phyloP scores from a whole-genome alignment of 768 basidiomycete species.

The Phylloporus arenicola region DNA sequence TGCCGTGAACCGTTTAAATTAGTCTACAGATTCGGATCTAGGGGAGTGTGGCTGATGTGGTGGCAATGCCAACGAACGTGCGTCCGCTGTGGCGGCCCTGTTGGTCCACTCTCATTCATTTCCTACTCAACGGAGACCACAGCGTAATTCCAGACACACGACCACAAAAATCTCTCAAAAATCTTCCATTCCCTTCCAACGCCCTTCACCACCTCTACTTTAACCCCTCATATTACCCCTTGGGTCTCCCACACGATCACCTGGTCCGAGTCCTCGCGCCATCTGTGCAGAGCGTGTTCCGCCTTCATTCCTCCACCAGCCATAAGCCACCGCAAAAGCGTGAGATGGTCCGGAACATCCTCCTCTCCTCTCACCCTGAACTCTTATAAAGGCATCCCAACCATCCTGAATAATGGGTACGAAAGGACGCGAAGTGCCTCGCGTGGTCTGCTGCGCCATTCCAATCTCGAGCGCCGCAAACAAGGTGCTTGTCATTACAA shows the following conservation, averaged over 20 bases:
- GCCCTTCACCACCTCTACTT: conserved; percentile 6
- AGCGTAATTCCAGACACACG: conserved; percentile 36
- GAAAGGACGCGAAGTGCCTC: conserved; percentile 75
- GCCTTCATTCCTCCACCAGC: conserved; percentile 6
- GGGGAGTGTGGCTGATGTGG: conserved; percentile 18
- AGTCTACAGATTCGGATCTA: conserved; percentile 14
- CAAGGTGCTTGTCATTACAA: conserved; percentile 80
- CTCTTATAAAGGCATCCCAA: conserved; percentile 1
- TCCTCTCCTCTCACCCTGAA: not conserved
- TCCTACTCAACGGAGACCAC: conserved; percentile 16
- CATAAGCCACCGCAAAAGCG: not conserved
- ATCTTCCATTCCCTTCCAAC: conserved; percentile 12
- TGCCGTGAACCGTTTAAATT: conserved; percentile 29
- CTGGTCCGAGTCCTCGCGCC: conserved; percentile 7
- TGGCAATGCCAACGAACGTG: conserved; percentile 35
- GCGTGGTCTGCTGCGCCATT: conserved; percentile 88
- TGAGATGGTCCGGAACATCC: not conserved
- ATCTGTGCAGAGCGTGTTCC: conserved; percentile 2
- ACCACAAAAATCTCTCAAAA: conserved; percentile 20
- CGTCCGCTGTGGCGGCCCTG: conserved; percentile 24
- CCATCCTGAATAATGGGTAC: conserved; percentile 37
- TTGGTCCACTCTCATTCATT: conserved; percentile 24
- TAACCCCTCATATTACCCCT: not conserved
- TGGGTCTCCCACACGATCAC: conserved; percentile 5
- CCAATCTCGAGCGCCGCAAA: conserved; percentile 69